Base-by-base conservation (phyloP, 1,139 yeast species). In the Taiozyma sp. region DNA sequence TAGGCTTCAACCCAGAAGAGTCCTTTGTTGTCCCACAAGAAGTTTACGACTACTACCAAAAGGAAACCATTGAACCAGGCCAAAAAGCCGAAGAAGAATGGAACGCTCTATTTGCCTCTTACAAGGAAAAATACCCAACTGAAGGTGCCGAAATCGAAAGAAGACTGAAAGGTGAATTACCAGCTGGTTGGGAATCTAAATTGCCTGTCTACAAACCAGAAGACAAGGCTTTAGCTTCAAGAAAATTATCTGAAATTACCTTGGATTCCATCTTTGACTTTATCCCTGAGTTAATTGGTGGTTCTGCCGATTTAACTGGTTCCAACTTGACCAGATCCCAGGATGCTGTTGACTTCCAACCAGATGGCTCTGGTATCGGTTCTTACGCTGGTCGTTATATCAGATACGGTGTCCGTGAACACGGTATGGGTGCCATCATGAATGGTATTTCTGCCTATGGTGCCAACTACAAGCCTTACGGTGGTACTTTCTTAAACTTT, bases 381-480 rank as follows among this genome's bases (percentile, higher is more conserved):
- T 82, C 82, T 69, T 91, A 85, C 77, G 60, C 81, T 55, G 99
- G 99, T 70, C 86, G 97, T 71, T 93, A 93, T 78, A 80, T 93
- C 72, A 87, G 98, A 77, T 93, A 87, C 72, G 99, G 99, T 83
- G 97, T 93, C 59, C 88, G 99, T 76, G 99, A 93, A 78, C 99
- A 95, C 75, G 99, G 90, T 73, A 91, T 93, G 98, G 97, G 97
- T 75, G 98, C 98, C 61, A 88, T 93, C 70, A 82, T 93, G 85
- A 93, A 95, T 74, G 99, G 99, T 84, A 87, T 93, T 65, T 80
- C 95, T 60, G 97, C 97, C 48, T 95, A 78, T 68, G 99, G 99
- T 75, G 88, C 88, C 60, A 89, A 89, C 79, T 84, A 80, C 79
- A 88, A 85, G 74, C 87, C 91, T 64, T 91, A 84, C 75, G 97